These are phyloP conservation scores for Penicillium hesseltinei DNA, from an alignment of 2,329 filamentous ascomycete species.

Conservation along the genomic window DNA sequence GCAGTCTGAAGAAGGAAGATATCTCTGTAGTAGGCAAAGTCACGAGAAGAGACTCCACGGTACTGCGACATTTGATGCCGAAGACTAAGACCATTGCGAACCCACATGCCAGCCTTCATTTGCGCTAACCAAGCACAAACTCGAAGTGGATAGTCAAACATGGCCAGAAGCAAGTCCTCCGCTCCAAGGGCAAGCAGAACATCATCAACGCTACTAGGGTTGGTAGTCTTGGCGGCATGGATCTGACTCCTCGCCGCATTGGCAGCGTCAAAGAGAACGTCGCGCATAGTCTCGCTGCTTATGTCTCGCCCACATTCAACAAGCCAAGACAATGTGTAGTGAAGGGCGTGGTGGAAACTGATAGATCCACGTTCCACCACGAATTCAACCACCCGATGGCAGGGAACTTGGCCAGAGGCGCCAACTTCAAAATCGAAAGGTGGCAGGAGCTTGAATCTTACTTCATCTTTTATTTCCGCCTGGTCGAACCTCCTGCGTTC, in stretches of 20 bases:
- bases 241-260: constrained; percentile 45
- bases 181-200: constrained; percentile 48
- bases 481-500: constrained; percentile 82
- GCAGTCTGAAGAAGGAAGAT: constrained; percentile 92
- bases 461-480: constrained; percentile 82
- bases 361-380: constrained; percentile 85
- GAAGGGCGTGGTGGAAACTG: constrained; percentile 95
- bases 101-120: constrained; percentile 99
- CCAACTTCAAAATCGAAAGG: constrained; percentile 75
- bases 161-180: constrained; percentile 79
- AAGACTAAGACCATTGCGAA: constrained; percentile 92
- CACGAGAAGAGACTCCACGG: constrained; percentile 80
- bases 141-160: constrained; percentile 89
- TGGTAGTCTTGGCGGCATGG: constrained; percentile 62
- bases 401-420: constrained; percentile 43
- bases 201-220: constrained; percentile 58
- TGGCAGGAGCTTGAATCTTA: constrained; percentile 73
- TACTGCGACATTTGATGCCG: constrained; percentile 95
- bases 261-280: constrained; percentile 69
- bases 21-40: constrained; percentile 91
- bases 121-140: constrained; percentile 96
- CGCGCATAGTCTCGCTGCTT: constrained; percentile 63
- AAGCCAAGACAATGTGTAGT: constrained; percentile 95
- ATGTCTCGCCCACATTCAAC: constrained; percentile 83
- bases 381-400: constrained; percentile 76